Evolutionary conservation across 1,284 basidiomycete genomes (phyloP), one percentile per base, ranked within the genome.

Genomic region (Amylostereum chailletii): DNA sequence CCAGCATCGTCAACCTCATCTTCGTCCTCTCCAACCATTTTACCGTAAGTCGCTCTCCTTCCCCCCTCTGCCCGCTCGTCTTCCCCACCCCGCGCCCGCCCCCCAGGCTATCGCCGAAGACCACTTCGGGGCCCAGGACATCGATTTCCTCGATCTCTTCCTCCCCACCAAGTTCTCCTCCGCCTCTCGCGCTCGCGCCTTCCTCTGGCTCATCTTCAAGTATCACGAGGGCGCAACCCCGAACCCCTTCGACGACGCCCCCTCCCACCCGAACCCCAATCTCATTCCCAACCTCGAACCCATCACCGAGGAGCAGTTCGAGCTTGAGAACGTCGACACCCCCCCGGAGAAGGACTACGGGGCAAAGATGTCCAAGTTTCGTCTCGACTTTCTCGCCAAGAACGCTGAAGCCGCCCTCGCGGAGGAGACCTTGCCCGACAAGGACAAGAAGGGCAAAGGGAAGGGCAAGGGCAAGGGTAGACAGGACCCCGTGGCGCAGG

Each of bases 151-250:
- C 47, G 86, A 88, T 61, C 66, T 89, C 52, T 88, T 89, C 65
- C 69, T 78, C 29, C 77, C 81, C 44, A 70, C 71, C 44, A 71
- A 74, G 48, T 63, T 81, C 34, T 80, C 83, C 1, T 82, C 83
- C 5, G 60, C 62, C 31, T 79, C 79, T 41, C 77, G 85, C 41
- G 83, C 82, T 0, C 75, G 70, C n/a, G 78, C 76, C 2, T 86
- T 90, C 50, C 75, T 92, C 27, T 90, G 87, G 83, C 72, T 90
- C 41, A 69, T 87, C 49, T 88, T 81, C 62, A 74, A 88, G 60
- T 89, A 91, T 61, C 71, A 90, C 51, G 88, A 91, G 64, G 71
- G 70, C 42, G 67, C 76, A 5, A 65, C 67, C 3, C 62, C 67
- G 26, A 90, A 88, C 60, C 86, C 86, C 3, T 90, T 82, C 59